A percentile compares a stretch with the other conserved stretches of the same genome.
Conservation (phyloP, 164 flowering plant genomes). For the Kingdonia uniflora region DNA sequence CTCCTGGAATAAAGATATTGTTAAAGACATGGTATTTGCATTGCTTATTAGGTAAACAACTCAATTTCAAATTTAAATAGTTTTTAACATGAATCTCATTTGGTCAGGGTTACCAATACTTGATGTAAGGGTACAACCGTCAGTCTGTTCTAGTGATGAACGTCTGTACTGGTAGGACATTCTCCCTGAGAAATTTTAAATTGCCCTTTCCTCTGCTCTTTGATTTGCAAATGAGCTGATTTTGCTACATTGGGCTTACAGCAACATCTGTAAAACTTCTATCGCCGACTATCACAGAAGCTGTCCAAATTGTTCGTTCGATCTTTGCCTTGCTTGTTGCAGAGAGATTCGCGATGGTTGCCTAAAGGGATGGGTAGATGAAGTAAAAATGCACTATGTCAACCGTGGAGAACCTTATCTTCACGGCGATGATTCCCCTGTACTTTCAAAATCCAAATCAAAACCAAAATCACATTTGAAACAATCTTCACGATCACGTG, state of each 20-base stretch:
- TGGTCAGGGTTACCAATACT: neutral
- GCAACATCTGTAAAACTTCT: conserved; percentile 51
- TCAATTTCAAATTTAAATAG: neutral
- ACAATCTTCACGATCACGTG: neutral
- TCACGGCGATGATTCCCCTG: conserved; percentile 4
- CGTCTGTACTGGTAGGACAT: neutral
- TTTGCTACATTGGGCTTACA: conserved; percentile 16
- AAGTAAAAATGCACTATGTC: conserved; percentile 6
- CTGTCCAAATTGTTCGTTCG: conserved; percentile 61
- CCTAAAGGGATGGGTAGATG: conserved; percentile 15
- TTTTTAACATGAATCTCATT: neutral
- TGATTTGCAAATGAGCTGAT: neutral
- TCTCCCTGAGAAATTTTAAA: neutral
- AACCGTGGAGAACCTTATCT: conserved; percentile 20
- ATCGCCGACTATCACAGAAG: conserved; percentile 62
- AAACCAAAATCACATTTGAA: conserved; percentile 5
- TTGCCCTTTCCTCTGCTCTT: neutral
- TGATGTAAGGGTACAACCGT: neutral
- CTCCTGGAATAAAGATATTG: no score
- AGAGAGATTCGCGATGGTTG: conserved; percentile 30
- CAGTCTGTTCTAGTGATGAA: neutral
- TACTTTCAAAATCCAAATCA: conserved; percentile 5
- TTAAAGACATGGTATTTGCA: no score
- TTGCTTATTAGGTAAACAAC: conserved; percentile 1
- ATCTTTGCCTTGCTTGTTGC: conserved; percentile 66